phyloP scores from a whole-genome alignment of 2,329 filamentous ascomycete species.

The Curvularia eragrostidis region DNA sequence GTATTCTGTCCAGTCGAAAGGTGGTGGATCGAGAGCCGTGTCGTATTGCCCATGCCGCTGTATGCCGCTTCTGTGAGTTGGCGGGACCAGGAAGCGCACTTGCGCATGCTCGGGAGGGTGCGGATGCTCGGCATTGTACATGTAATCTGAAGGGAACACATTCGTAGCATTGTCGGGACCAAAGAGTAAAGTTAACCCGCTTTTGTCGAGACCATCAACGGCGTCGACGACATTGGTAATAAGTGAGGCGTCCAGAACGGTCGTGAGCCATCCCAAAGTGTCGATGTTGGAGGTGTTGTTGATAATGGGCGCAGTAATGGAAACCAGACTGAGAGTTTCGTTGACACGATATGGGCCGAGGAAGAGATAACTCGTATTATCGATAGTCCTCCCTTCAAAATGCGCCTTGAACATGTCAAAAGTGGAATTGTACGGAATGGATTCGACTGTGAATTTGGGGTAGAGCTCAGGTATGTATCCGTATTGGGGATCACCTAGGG shows the following conservation, averaged over 20 bases:
- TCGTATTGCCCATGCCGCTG: constrained; percentile 40
- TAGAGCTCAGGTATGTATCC: constrained; percentile 78
- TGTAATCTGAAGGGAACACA: constrained; percentile 47
- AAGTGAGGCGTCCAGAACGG: constrained; percentile 72
- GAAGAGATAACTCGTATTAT: constrained; percentile 65
- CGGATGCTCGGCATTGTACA: constrained; percentile 34
- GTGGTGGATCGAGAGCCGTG: constrained; percentile 29
- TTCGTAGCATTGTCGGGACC: constrained; percentile 73
- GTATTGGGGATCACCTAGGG: constrained; percentile 65
- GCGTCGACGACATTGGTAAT: constrained; percentile 69
- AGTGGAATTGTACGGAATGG: constrained; percentile 40
- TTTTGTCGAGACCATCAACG: constrained; percentile 72
- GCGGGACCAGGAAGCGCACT: constrained; percentile 46
- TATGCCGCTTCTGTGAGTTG: constrained; percentile 32
- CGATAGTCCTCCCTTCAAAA: constrained; percentile 54
- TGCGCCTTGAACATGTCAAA: constrained; percentile 50
- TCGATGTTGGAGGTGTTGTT: constrained; percentile 67
- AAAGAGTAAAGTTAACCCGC: constrained; percentile 73
- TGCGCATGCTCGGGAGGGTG: constrained; percentile 32
- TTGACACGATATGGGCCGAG: constrained; percentile 79
- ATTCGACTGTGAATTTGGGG: constrained; percentile 75
- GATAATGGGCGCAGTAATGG: constrained; percentile 79
- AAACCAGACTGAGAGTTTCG: constrained; percentile 75
- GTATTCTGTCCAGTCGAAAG: constrained; percentile 68
- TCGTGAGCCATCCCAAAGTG: constrained; percentile 82